Evolutionary conservation across 225 moss, liverwort and hornwort genomes (phyloP), one percentile per base, ranked within the genome.

Genomic region (Pseudisothecium myosuroides): DNA sequence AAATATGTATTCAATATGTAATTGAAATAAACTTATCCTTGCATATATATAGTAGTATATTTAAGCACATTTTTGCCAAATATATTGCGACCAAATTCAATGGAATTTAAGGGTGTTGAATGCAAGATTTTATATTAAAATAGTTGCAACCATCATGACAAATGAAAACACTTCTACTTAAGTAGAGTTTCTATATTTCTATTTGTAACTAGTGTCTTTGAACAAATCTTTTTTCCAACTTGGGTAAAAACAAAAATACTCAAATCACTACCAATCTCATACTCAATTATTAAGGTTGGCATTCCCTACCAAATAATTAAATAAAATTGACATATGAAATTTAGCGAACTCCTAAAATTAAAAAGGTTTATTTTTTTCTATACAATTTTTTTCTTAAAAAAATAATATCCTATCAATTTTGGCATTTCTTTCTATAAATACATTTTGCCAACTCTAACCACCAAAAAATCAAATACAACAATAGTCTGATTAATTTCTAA

Each of bases 171-270:
- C 39, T 69, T 69, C 14, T 69, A 69, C 1, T 39, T 39, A 39
- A 1, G 4, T 68, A 68, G 0, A 0, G 1, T 14, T 69, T 23
- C 8, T 0, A 24, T 8, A 14, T 69, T 39, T 39, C 1, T 2
- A 69, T 39, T 69, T 39, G 69, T 39, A 69, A 24, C 14, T 39
- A 39, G 24, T 14, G 1, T 69, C n/a, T 68, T 8, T 39, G 8
- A 69, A 69, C 13, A 6, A 24, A 69, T 24, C 1, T 39, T 68
- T 69, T 12, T 13, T 39, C 2, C 13, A 39, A 24, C 4, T 69
- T 69, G 6, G 24, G 2, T 39, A 2, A 69, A 14, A 39, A 14
- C 0, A 24, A 69, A 68, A 39, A 69, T 14, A 23, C 24, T 39
- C 14, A 69, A 22, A 68, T n/a, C 7, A 13, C 7, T 68, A 68